phyloP scores from a whole-genome alignment of 2,329 filamentous ascomycete species.

The Didymella exigua region DNA sequence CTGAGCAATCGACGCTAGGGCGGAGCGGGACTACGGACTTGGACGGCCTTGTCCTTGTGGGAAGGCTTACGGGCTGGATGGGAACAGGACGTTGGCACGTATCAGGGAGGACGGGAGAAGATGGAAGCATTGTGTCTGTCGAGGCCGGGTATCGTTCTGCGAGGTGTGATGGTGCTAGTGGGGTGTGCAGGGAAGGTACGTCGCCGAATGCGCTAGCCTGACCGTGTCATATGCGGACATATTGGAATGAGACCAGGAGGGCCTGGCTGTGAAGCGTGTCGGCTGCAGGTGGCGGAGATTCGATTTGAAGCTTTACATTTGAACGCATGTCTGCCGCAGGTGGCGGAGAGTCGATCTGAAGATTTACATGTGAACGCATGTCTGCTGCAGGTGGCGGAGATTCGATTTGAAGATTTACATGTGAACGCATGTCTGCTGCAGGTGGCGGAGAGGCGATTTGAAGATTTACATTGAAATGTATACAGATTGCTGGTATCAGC shows the following conservation, averaged over 20 bases:
- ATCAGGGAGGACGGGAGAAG: neutral
- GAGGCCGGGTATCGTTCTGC: too few species aligned
- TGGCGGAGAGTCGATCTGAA: neutral
- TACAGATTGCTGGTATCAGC: conserved; percentile 18
- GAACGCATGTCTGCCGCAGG: conserved; percentile 1
- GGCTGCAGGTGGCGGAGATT: neutral
- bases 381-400: neutral
- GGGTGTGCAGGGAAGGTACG: neutral
- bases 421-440: neutral
- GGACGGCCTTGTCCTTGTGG: neutral
- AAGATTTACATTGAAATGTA: conserved; percentile 13
- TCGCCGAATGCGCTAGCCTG: neutral
- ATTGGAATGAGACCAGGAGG: neutral
- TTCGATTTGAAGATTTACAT: conserved; percentile 3
- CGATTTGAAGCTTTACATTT: conserved; percentile 6
- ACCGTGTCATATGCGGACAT: neutral
- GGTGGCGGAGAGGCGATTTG: neutral
- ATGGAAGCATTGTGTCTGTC: neutral
- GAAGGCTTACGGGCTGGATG: neutral
- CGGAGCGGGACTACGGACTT: conserved; percentile 5
- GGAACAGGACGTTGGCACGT: neutral
- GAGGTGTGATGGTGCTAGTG: neutral
- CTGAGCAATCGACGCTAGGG: conserved; percentile 28
- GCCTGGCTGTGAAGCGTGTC: neutral
- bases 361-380: conserved; percentile 14